Evolutionary conservation across 2,329 filamentous ascomycete species (phyloP).

Genomic region (Juglanconis sp.): DNA sequence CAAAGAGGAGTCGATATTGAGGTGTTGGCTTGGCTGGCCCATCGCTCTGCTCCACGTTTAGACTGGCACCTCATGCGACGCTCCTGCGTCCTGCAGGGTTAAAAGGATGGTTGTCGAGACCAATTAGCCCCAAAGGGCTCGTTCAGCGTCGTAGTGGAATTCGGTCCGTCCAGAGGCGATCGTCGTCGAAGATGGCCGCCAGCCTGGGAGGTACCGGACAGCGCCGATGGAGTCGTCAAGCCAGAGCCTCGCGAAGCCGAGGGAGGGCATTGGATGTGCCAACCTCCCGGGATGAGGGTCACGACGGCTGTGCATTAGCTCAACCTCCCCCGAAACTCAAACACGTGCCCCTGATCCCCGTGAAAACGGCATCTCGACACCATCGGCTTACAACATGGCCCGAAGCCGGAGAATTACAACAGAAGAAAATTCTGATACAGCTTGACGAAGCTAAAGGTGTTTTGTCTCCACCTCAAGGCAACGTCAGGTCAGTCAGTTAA

Average conservation of each 20-base stretch:
- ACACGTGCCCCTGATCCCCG: constrained; percentile 1
- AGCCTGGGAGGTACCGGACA: background rate
- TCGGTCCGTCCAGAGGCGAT: background rate
- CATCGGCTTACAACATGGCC: constrained; percentile 4
- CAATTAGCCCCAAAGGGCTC: background rate
- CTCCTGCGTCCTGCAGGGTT: constrained; percentile 6
- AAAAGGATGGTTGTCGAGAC: background rate
- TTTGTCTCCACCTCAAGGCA: constrained; percentile 26
- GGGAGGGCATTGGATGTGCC: background rate
- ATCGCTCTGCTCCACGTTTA: constrained; percentile 13
- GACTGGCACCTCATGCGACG: constrained; percentile 1
- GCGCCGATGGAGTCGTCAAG: too few species aligned
- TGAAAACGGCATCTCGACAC: constrained; percentile 3
- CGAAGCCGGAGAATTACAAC: constrained; percentile 17
- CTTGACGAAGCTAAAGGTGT: constrained; percentile 22
- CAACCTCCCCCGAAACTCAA: constrained; percentile 3
- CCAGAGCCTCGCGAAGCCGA: background rate
- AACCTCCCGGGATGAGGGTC: background rate
- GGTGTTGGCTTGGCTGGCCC: constrained; percentile 5
- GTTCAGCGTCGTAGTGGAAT: background rate
- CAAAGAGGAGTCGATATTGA: background rate
- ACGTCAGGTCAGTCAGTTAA: constrained; percentile 25
- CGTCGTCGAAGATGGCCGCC: background rate
- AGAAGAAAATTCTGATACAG: constrained; percentile 18
- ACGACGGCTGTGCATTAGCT: constrained; percentile 10